Evolutionary conservation across 352 stramenopile genomes (phyloP), one percentile per base, ranked within the genome.

Genomic region (Phytophthora sojae): DNA sequence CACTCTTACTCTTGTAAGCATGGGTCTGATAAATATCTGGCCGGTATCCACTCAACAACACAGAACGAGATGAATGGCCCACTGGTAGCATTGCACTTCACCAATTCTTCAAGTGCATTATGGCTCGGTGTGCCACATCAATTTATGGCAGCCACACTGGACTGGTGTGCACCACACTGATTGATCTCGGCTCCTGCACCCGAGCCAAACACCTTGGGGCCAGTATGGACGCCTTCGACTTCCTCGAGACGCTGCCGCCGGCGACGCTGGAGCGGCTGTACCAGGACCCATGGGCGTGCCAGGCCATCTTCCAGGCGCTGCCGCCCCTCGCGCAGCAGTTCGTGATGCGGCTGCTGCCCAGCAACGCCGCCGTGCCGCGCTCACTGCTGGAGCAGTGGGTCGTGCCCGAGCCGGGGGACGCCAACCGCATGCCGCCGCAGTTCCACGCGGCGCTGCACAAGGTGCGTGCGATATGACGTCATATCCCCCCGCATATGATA

Each of bases 221-320:
- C 35, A 54, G 44, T 8, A 96, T 96, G 89, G 88, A 96, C 76
- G 89, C 87, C 56, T 96, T 96, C 74, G 87, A 94, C 70, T 96
- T 93, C 77, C 80, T 96, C 29, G 86, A 92, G 83, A 92, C 87
- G 73, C 81, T 95, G 63, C 86, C 89, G 57, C 83, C 76, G 51
- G 76, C 73, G 57, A 94, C 86, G 67, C 73, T 96, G 26, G 87
- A 94, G 76, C 81, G 87, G 35, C 80, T 96, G 35, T 96, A 94
- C 61, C 76, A 90, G 64, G 89, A 96, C 67, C 87, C 90, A 52
- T 97, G 90, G 90, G 92, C 90, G 6, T 97, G 92, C 61, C 88
- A 96, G 67, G 92, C 92, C 15, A 85, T 97, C 4, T 94, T 97
- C 70, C 90, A 97, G 79, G 88, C 90, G 23, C 82, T 97, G 12